Evolutionary conservation across 2,329 filamentous ascomycete genomes (phyloP).

Genomic region (Phialophora tarda): DNA sequence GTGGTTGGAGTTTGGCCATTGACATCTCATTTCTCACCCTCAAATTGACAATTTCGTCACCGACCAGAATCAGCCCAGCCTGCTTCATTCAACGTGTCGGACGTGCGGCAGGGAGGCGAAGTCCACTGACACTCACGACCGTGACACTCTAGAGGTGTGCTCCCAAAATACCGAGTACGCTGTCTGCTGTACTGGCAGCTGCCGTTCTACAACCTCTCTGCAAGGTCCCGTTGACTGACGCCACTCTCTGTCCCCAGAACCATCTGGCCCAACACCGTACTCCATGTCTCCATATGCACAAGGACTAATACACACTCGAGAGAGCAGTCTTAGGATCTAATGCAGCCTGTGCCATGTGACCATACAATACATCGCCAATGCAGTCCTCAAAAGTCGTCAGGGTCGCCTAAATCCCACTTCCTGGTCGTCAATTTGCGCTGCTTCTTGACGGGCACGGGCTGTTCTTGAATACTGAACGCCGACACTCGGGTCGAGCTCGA

Average conservation of each 20-base stretch:
- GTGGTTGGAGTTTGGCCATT: constrained; percentile 28
- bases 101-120: neutral
- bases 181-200: neutral
- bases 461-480: constrained; percentile 30
- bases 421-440: constrained; percentile 53
- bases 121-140: neutral
- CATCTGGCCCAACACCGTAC: neutral
- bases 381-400: constrained; percentile 44
- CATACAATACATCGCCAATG: neutral
- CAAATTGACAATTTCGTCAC: constrained; percentile 6
- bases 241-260: neutral
- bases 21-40: neutral
- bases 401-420: constrained; percentile 55
- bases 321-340: neutral
- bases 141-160: neutral
- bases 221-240: neutral
- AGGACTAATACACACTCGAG: neutral
- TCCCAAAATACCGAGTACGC: neutral
- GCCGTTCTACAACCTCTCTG: neutral
- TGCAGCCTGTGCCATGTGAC: neutral
- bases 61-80: constrained; percentile 4
- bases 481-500: constrained; percentile 29
- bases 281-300: neutral
- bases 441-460: constrained; percentile 47
- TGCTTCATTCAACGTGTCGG: constrained; percentile 1